Evolutionary conservation across 129 eudicot species (phyloP).

Genomic region (Sambucus nigra): DNA sequence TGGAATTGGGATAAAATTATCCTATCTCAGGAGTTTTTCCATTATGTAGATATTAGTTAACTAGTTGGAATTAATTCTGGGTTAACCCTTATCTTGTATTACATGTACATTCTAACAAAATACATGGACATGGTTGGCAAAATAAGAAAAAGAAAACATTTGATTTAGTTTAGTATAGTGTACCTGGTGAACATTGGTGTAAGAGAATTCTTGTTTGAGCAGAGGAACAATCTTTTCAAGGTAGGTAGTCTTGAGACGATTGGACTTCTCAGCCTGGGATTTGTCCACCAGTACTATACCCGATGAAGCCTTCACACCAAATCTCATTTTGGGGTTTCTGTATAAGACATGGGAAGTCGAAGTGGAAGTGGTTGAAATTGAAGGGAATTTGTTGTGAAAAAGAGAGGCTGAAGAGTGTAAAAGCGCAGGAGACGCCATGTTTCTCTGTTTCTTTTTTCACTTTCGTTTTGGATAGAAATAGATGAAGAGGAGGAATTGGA

Average conservation of each 20-base stretch:
- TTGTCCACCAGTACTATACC: slow-evolving; percentile 60
- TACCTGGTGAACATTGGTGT: slow-evolving; percentile 86
- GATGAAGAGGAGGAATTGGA: too few species aligned
- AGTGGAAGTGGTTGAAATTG: slow-evolving; percentile 16
- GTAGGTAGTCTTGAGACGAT: slow-evolving; percentile 59
- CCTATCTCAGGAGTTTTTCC: too few species aligned
- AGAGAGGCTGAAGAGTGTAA: slow-evolving; percentile 69
- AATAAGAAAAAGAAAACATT: too few species aligned
- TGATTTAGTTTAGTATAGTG: too few species aligned
- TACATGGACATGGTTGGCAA: too few species aligned
- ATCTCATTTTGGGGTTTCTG: slow-evolving; percentile 18
- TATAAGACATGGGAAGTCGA: slow-evolving; percentile 15
- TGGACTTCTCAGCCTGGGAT: slow-evolving; percentile 58
- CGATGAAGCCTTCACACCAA: slow-evolving; percentile 48
- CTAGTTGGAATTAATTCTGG: too few species aligned
- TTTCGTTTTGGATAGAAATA: too few species aligned
- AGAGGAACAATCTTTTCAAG: slow-evolving; percentile 65
- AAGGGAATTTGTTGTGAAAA: slow-evolving; percentile 43
- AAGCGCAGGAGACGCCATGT: slow-evolving; percentile 62
- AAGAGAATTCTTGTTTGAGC: slow-evolving; percentile 73
- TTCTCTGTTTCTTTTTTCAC: background rate
- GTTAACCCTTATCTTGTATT: too few species aligned
- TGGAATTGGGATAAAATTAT: too few species aligned
- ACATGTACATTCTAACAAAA: too few species aligned
- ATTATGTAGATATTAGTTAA: too few species aligned